These are phyloP conservation scores for Neopestalotiopsis sp. DNA, from an alignment of 2,329 filamentous ascomycete species.

Conservation along the genomic window DNA sequence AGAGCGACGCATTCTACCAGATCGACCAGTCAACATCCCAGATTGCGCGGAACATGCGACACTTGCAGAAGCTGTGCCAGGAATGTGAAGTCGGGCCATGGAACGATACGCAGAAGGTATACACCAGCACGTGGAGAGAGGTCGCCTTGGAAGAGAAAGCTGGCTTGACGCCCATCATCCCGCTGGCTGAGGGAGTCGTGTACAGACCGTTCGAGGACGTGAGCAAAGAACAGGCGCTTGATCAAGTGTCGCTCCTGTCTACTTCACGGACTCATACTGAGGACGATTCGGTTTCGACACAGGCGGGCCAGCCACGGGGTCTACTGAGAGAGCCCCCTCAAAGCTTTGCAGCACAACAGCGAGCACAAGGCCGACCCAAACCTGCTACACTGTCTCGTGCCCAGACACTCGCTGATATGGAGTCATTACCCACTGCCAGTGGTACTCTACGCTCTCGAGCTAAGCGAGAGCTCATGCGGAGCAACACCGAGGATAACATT, in stretches of 20 bases:
- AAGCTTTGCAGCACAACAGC: slow-evolving; percentile 71
- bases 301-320: slow-evolving; percentile 41
- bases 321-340: slow-evolving; percentile 62
- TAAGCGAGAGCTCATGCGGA: slow-evolving; percentile 33
- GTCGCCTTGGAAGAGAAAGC: slow-evolving; percentile 72
- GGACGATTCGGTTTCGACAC: slow-evolving; percentile 36
- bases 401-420: slow-evolving; percentile 39
- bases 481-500: slow-evolving; percentile 31
- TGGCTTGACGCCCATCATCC: slow-evolving; percentile 67
- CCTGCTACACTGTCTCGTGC: slow-evolving; percentile 33
- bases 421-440: slow-evolving; percentile 32
- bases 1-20: slow-evolving; percentile 63
- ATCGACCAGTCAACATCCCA: slow-evolving; percentile 51
- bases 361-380: slow-evolving; percentile 59
- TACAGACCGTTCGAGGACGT: slow-evolving; percentile 70
- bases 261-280: slow-evolving; percentile 42
- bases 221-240: slow-evolving; percentile 56
- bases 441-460: slow-evolving; percentile 36
- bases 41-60: slow-evolving; percentile 53
- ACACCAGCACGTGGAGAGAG: slow-evolving; percentile 68
- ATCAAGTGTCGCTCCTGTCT: slow-evolving; percentile 36
- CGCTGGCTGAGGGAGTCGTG: slow-evolving; percentile 65
- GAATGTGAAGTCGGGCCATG: slow-evolving; percentile 66
- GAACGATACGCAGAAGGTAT: slow-evolving; percentile 50
- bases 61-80: slow-evolving; percentile 62